Base-by-base conservation (phyloP, 352 stramenopile species). In the Pythium vanterpoolii region DNA sequence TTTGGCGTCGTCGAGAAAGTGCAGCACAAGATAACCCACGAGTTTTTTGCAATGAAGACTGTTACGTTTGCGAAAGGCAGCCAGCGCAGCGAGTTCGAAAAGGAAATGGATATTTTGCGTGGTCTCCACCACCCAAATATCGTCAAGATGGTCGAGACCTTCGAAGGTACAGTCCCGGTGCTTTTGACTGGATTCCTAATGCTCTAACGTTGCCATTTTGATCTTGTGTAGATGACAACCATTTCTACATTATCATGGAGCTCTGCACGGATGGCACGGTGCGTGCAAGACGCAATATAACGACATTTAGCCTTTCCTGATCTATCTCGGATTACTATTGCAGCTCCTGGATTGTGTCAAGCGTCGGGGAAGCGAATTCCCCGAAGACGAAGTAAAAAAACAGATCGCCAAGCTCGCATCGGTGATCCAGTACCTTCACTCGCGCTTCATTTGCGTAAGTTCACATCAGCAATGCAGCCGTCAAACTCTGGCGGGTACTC, bases 231-330 rank as follows among this genome's bases (percentile, higher is more conserved):
- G 78, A 88, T 33, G 61, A 73, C 30, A 68, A 86, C 46, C 79
- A 90, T 52, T 91, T 93, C 59, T 88, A 87, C 59, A 91, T 93
- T 64, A 89, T 93, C 73, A 93, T 93, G 83, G 83, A 93, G 61
- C 77, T 93, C 27, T 83, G 77, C 36, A 66, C 73, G 9, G 76
- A 74, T 4, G 83, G 83, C 52, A 90, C 80, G 47, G 77, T 87
- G 60, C 2, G 70, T 59, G 23, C 4, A 4, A 58, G 4, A 1
- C 50, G 14, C 5, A 26, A 28, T 54, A 28, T 3, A 47, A 26
- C 3, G 4, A 18, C 11, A 13, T 6, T 11, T 13, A 36, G 6
- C 6, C 6, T 36, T 36, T 42, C 19, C 50, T 36, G 46, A 57
- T 28, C 13, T 16, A 5, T 34, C n/a, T 24, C 19, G 19, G 38